Base-by-base conservation (phyloP, 2,329 filamentous ascomycete species). In the Hymenoscyphus infarciens region DNA sequence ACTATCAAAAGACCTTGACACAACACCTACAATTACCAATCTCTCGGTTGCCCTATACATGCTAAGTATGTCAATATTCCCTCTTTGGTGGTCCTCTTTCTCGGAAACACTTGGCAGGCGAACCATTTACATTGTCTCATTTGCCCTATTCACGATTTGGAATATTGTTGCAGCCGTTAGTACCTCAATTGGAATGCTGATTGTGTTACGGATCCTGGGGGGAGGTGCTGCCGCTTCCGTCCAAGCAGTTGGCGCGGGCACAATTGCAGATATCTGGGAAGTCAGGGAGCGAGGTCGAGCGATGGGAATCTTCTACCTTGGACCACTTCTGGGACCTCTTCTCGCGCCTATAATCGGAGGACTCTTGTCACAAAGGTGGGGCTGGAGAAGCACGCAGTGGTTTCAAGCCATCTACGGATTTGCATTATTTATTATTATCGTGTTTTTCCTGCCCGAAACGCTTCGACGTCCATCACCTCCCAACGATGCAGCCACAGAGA, bases 281-380 rank as follows among this genome's bases (percentile, higher is more conserved):
- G 76, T 86, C 0, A 81, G 79, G 57, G 87, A 94, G 73, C 80
- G 91, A 57, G 91, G 91, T 2, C 79, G 79, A 16, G 91, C 91
- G n/a, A 95, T 95, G 90, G 85, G 89, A 2, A 81, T 90, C 49
- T 95, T 94, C 75, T 95, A 93, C 69, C 81, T 95, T 0, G 91
- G 91, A 0, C 91, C 91, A 0, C 76, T 95, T 8, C 82, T 87
- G 57, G 91, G 90, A 0, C 91, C 91, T 0, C 76, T 95, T 15
- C 74, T 94, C 5, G 86, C 88, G 0, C 91, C 91, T 1, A 89
- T 95, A 59, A 80, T 95, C 35, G 91, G 91, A 59, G 91, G 91
- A 53, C 84, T 82, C 0, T 76, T 96, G n/a, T 81, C 88, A 0
- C 77, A 91, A 68, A 79, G 75, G 5, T 87, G 89, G 71, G 85